Evolutionary conservation across 805 yeast genomes (phyloP).

Genomic region (Candida endomychidarum): DNA sequence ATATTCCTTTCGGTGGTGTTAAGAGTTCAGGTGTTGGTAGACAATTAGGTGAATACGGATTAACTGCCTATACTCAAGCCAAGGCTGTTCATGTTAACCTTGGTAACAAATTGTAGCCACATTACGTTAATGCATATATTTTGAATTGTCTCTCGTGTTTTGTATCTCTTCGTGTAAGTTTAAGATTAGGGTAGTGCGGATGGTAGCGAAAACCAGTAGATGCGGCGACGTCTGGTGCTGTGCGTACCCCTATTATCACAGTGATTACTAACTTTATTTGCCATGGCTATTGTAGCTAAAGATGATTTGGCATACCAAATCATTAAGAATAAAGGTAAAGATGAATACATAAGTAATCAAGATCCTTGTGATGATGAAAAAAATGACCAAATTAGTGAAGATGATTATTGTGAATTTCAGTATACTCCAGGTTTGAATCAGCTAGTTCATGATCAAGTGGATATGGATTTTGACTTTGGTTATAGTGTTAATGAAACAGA

Average conservation of each 20-base stretch:
- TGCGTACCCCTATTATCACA: constrained; percentile 2
- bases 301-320: constrained; percentile 1
- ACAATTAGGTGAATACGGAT: constrained; percentile 75
- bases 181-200: too few species aligned
- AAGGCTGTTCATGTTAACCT: constrained; percentile 78
- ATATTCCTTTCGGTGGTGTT: constrained; percentile 76
- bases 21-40: constrained; percentile 79
- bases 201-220: too few species aligned
- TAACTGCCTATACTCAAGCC: constrained; percentile 67
- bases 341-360: neutral
- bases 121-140: too few species aligned
- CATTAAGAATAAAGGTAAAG: neutral
- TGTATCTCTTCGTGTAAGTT: too few species aligned
- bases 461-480: too few species aligned
- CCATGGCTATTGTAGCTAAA: neutral
- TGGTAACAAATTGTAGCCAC: constrained; percentile 42
- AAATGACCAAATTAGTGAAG: too few species aligned
- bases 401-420: neutral
- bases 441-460: neutral
- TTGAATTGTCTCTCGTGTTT: too few species aligned
- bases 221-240: too few species aligned
- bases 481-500: too few species aligned
- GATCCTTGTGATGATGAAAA: too few species aligned
- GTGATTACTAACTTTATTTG: too few species aligned
- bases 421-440: neutral